These are phyloP conservation scores for Fomitopsis pinicola DNA, from an alignment of 1,284 basidiomycete species.

Conservation along the genomic window DNA sequence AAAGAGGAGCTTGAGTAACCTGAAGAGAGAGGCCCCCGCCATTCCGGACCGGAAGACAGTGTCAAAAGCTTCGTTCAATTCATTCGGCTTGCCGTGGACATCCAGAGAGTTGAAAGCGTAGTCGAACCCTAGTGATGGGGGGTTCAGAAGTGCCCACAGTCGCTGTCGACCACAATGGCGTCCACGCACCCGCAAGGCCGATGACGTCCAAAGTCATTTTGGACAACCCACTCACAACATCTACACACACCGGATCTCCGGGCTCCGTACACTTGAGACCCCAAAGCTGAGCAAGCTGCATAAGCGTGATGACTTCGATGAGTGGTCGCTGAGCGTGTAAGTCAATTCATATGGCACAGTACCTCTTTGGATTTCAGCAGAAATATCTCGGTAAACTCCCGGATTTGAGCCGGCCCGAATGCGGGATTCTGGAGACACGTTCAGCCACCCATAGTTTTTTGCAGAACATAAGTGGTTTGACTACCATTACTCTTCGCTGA, in stretches of 20 bases:
- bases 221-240: slow-evolving; percentile 38
- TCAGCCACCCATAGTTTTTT: background rate
- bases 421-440: slow-evolving; percentile 45
- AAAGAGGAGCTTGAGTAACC: background rate
- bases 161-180: too few relatives aligned
- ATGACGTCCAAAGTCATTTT: slow-evolving; percentile 48
- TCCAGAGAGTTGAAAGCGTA: slow-evolving; percentile 44
- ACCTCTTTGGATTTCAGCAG: slow-evolving; percentile 48
- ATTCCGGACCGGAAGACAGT: slow-evolving; percentile 10
- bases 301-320: too few relatives aligned
- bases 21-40: slow-evolving; percentile 1
- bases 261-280: slow-evolving; percentile 5
- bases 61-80: slow-evolving; percentile 37
- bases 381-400: slow-evolving; percentile 52
- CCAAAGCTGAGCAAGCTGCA: slow-evolving; percentile 28
- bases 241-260: slow-evolving; percentile 22
- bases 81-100: slow-evolving; percentile 27
- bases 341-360: background rate
- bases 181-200: slow-evolving; percentile 36
- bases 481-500: slow-evolving; percentile 30
- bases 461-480: background rate
- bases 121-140: slow-evolving; percentile 37
- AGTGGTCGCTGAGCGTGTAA: background rate
- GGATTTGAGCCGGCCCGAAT: slow-evolving; percentile 50
- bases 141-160: background rate